These are phyloP conservation scores for Melampsora medusae DNA, from an alignment of 1,284 basidiomycete species.

Conservation along the genomic window DNA sequence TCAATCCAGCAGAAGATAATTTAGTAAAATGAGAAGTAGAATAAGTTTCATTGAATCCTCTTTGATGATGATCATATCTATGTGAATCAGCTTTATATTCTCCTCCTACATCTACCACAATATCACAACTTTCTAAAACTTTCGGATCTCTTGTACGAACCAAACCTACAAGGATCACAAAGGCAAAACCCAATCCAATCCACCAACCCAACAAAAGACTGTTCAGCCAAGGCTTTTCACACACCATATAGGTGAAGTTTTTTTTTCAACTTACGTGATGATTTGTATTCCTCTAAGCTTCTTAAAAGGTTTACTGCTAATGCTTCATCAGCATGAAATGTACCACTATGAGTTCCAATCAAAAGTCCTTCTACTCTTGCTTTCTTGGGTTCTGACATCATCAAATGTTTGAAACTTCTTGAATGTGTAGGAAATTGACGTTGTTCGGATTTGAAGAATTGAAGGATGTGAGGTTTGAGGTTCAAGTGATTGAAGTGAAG, in stretches of 20 bases:
- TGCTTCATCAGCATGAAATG: slow-evolving; percentile 95
- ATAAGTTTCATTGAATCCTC: slow-evolving; percentile 86
- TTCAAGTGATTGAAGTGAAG: too few species aligned
- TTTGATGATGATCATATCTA: slow-evolving; percentile 94
- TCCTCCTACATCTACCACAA: slow-evolving; percentile 97
- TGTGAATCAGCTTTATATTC: slow-evolving; percentile 76
- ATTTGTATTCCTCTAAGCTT: slow-evolving; percentile 71
- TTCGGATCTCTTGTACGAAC: slow-evolving; percentile 77
- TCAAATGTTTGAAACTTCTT: too few species aligned
- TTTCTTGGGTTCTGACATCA: slow-evolving; percentile 5
- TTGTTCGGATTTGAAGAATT: too few species aligned
- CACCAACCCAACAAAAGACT: neutral
- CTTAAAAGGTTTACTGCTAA: slow-evolving; percentile 87
- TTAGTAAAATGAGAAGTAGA: slow-evolving; percentile 77
- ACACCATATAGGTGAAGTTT: neutral
- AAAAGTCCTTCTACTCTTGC: slow-evolving; percentile 22
- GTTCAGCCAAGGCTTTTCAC: neutral
- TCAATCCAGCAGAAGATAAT: slow-evolving; percentile 84
- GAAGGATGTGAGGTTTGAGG: too few species aligned
- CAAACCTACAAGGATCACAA: slow-evolving; percentile 61
- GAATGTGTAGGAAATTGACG: too few species aligned
- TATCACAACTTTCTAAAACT: slow-evolving; percentile 77
- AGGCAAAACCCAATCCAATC: slow-evolving; percentile 10
- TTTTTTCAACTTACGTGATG: slow-evolving; percentile 63
- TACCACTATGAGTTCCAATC: slow-evolving; percentile 91